A percentile compares a stretch with the other conserved stretches of the same genome.
These are phyloP conservation scores for Astrothelium subdiscretum DNA, from an alignment of 495 filamentous ascomycete species.

Conservation along the genomic window DNA sequence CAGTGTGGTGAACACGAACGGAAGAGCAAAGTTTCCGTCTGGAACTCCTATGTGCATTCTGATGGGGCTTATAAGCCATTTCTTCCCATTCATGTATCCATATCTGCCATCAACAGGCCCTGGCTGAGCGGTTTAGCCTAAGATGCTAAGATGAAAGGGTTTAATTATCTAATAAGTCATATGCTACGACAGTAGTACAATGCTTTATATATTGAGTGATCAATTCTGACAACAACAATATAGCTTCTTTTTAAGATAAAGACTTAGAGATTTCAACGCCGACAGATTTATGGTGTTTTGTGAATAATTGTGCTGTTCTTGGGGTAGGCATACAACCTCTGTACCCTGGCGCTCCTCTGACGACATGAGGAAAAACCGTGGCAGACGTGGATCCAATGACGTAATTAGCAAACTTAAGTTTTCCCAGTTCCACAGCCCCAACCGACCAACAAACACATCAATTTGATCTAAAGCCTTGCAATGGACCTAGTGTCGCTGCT, in stretches of 20 bases:
- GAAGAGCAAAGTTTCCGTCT: slow-evolving; percentile 9
- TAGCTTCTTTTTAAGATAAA: neutral
- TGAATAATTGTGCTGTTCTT: too few relatives aligned
- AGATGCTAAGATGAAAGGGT: neutral
- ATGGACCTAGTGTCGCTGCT: too few relatives aligned
- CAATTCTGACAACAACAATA: neutral
- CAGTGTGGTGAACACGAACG: slow-evolving; percentile 6
- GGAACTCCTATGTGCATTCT: slow-evolving; percentile 13
- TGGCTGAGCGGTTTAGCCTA: neutral
- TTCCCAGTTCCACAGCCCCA: too few relatives aligned
- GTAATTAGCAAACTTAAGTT: too few relatives aligned
- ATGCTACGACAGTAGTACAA: neutral
- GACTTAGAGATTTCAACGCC: too few relatives aligned
- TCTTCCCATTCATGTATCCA: slow-evolving; percentile 9
- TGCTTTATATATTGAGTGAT: neutral
- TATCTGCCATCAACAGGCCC: slow-evolving; percentile 9
- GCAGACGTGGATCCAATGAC: too few relatives aligned
- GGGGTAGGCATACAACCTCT: neutral
- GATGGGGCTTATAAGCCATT: slow-evolving; percentile 6
- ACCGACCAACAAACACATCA: too few relatives aligned
- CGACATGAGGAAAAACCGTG: too few relatives aligned
- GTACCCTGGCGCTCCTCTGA: too few relatives aligned
- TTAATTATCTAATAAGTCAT: neutral
- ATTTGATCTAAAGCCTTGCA: too few relatives aligned
- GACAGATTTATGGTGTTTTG: too few relatives aligned